Evolutionary conservation across 306 rosid species (phyloP), one percentile per base, ranked within the genome.

Genomic region (Mimosa pudica): DNA sequence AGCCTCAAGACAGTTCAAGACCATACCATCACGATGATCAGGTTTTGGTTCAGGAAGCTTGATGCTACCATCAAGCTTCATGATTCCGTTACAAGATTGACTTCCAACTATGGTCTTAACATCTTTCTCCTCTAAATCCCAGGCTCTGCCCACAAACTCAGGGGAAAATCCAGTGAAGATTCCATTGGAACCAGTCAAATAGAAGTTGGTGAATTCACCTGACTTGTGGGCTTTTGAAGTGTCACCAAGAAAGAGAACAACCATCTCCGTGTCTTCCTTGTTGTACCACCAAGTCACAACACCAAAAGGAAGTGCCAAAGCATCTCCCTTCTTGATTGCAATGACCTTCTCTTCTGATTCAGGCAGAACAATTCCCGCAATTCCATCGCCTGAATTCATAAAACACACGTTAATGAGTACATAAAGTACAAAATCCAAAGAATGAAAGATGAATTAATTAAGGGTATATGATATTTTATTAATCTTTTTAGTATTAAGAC

Each of bases 231-330:
- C 63, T 57, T 57, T 57, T n/a, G 63, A 57, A 7, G 63, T 57
- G 12, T 57, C 33, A 18, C 63, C 63, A 57, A 57, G 63, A 4
- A 57, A 57, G 8, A 57, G 63, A 17, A 57, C 63, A 7, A 57
- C 63, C 63, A 57, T n/a, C 32, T 57, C 63, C 0, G 63, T 57
- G 63, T 57, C 63, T 1, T 57, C 63, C 63, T 57, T 57, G 63
- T 57, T 57, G 63, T 57, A 57, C 63, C 63, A 57, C 63, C 63
- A 57, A n/a, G 63, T 57, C 12, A 57, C 63, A n/a, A 57, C 63
- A n/a, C 63, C 63, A 57, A 57, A 57, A 57, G 63, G 63, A 57
- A 57, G 63, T 8, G 63, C 63, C 63, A 57, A n/a, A n/a, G 63
- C 63, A 57, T 57, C 63, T 1, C 32, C 63, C 12, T 57, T 57